phyloP scores from a whole-genome alignment of 75 land plant genomes.

The Picea glauca region DNA sequence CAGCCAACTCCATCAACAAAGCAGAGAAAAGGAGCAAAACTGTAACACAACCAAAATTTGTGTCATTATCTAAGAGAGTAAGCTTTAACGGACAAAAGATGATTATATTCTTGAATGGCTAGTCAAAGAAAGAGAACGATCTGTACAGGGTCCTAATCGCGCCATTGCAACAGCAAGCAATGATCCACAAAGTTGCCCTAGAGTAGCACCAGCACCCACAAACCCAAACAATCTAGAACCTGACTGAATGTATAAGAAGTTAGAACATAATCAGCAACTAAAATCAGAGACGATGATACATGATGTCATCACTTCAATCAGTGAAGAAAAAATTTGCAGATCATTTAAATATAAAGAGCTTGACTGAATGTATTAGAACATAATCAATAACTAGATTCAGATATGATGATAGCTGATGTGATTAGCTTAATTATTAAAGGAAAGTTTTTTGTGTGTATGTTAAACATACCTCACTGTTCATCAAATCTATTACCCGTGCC shows the following conservation, averaged over 20 bases:
- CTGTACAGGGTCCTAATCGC: conserved; percentile 82
- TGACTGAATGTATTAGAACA: too few relatives aligned
- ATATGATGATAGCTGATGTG: too few relatives aligned
- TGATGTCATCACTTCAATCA: background rate
- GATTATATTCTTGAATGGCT: background rate
- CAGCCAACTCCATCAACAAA: conserved; percentile 85
- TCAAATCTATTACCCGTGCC: conserved; percentile 88
- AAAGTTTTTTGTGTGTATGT: background rate
- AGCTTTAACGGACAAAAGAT: background rate
- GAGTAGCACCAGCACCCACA: conserved; percentile 94
- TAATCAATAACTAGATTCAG: too few relatives aligned
- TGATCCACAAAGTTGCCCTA: conserved; percentile 95
- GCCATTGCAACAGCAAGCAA: conserved; percentile 84
- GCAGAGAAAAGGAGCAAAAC: conserved; percentile 82
- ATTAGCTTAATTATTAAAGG: background rate
- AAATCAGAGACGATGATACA: background rate
- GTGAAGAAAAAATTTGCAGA: background rate
- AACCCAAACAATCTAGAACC: conserved; percentile 93
- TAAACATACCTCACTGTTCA: conserved; percentile 79
- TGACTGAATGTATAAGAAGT: conserved; percentile 57
- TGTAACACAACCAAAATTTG: conserved; percentile 10
- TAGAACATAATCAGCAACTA: conserved; percentile 1
- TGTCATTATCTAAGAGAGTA: background rate
- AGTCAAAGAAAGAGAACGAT: conserved; percentile 7
- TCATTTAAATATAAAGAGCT: too few relatives aligned